A percentile compares a stretch with the other conserved stretches of the same genome.
Conservation (phyloP, 306 rosid species). For the Malus sieversii region DNA sequence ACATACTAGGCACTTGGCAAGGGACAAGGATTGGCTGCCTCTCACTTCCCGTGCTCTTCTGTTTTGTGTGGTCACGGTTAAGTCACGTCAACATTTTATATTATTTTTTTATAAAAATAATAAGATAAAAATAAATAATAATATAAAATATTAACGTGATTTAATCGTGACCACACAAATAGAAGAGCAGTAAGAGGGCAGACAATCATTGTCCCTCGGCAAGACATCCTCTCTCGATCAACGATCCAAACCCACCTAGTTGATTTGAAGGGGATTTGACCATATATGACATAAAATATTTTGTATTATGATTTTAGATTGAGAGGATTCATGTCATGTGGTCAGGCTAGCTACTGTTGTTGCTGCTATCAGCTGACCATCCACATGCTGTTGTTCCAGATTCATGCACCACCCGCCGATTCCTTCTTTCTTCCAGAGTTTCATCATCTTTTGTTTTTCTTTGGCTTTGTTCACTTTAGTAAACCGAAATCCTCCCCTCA, state of each 20-base stretch:
- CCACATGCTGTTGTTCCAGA: slow-evolving; percentile 2
- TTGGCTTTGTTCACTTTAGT: neutral
- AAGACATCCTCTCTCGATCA: neutral
- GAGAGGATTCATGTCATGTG: slow-evolving; percentile 5
- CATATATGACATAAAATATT: no score
- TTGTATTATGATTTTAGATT: neutral
- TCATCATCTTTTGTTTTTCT: neutral
- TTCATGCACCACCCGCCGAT: neutral
- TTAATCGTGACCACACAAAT: no score
- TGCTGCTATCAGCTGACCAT: neutral
- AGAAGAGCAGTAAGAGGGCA: no score
- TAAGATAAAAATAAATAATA: no score
- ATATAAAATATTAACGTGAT: no score
- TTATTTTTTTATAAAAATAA: no score
- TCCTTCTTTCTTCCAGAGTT: no score
- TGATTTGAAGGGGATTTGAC: neutral
- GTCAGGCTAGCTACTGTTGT: slow-evolving; percentile 9
- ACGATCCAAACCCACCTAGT: no score
- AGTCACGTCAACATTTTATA: no score
- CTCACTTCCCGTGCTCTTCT: no score
- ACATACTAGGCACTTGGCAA: neutral
- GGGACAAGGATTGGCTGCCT: no score
- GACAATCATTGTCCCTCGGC: neutral
- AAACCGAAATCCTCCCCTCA: neutral
- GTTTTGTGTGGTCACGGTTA: no score